These are phyloP conservation scores for Kluyveromyces sp. DNA, from an alignment of 1,139 yeast species.

Conservation along the genomic window DNA sequence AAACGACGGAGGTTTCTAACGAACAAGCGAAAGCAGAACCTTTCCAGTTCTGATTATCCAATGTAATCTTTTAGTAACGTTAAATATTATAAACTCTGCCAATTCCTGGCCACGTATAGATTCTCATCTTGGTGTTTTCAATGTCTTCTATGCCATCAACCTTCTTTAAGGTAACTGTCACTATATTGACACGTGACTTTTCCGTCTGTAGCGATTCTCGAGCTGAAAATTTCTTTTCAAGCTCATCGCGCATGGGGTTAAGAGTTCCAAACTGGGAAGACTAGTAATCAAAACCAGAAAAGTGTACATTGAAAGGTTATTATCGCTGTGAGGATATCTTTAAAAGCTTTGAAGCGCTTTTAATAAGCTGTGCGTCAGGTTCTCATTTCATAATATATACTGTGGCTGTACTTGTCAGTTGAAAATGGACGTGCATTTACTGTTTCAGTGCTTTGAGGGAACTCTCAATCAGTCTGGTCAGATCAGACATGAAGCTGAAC, in stretches of 20 bases:
- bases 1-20: slow-evolving; percentile 5
- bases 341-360: too few species aligned
- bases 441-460: slow-evolving; percentile 73
- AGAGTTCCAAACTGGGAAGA: neutral
- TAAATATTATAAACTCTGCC: too few species aligned
- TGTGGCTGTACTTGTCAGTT: neutral
- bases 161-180: neutral
- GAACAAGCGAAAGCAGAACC: slow-evolving; percentile 5
- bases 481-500: slow-evolving; percentile 63
- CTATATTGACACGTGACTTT: neutral
- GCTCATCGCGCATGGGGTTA: neutral
- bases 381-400: too few species aligned
- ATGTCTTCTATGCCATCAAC: too few species aligned
- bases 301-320: neutral
- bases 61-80: too few species aligned
- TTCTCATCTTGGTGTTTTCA: too few species aligned
- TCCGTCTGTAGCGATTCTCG: neutral
- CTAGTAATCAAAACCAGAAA: neutral
- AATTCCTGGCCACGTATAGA: too few species aligned
- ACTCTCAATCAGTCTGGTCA: slow-evolving; percentile 65
- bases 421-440: slow-evolving; percentile 56
- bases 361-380: too few species aligned
- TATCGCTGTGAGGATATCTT: too few species aligned
- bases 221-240: neutral
- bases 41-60: neutral